Evolutionary conservation across 768 basidiomycete genomes (phyloP).

Genomic region (Royoungia palumana): DNA sequence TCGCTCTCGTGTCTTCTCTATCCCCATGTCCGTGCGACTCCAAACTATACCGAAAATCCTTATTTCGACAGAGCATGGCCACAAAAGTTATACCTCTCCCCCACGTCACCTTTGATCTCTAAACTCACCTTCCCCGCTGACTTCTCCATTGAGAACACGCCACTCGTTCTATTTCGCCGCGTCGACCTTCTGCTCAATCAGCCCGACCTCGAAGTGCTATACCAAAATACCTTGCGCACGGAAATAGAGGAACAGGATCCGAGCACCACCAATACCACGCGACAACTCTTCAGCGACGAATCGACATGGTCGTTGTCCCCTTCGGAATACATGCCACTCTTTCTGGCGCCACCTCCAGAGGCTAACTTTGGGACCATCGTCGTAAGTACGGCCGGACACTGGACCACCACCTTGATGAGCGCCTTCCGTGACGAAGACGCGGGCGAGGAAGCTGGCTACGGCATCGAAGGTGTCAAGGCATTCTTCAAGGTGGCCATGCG

Average conservation of each 20-base stretch:
- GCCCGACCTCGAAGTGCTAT: conserved; percentile 46
- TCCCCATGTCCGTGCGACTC: conserved; percentile 65
- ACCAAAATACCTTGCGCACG: conserved; percentile 27
- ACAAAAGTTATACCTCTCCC: conserved; percentile 60
- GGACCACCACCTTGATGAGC: conserved; percentile 57
- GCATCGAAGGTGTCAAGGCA: conserved; percentile 50
- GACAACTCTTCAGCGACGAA: conserved; percentile 54
- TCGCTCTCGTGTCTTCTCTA: conserved; percentile 64
- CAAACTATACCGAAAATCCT: conserved; percentile 51
- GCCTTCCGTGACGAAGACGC: conserved; percentile 35
- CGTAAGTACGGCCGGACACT: conserved; percentile 65
- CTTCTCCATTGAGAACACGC: conserved; percentile 56
- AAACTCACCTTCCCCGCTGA: conserved; percentile 43
- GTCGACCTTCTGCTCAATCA: conserved; percentile 56
- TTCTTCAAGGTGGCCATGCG: conserved; percentile 60
- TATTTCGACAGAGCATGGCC: conserved; percentile 64
- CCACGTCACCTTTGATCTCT: conserved; percentile 38
- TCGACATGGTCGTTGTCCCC: conserved; percentile 51
- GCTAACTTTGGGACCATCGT: conserved; percentile 60
- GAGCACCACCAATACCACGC: conserved; percentile 24
- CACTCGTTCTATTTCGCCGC: conserved; percentile 63
- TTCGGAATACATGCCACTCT: conserved; percentile 48
- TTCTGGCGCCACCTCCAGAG: conserved; percentile 43
- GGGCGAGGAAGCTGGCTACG: conserved; percentile 38
- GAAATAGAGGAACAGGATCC: conserved; percentile 17